Percentiles rank a stretch among this genome's conserved stretches.
Evolutionary conservation across 306 rosid genomes (phyloP).

Genomic region (cucumber (Cucumis sativus)): DNA sequence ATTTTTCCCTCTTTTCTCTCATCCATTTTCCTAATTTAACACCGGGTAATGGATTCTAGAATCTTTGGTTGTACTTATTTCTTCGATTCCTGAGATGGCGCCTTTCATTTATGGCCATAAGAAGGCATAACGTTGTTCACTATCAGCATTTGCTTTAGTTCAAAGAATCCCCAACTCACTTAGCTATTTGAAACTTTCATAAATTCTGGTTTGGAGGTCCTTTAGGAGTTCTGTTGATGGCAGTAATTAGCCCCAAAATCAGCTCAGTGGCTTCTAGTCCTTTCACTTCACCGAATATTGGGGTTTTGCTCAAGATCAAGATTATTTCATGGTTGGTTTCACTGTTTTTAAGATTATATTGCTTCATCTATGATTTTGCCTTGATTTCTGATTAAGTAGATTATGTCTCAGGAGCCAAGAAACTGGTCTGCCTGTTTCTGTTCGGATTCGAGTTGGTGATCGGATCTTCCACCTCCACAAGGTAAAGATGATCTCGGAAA

Average conservation of each 20-base stretch:
- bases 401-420: conserved; percentile 67
- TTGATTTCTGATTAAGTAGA: neutral
- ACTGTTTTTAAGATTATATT: neutral
- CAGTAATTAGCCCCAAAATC: conserved; percentile 34
- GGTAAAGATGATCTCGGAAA: conserved; percentile 18
- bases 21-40: conserved; percentile 5
- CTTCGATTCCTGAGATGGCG: conserved; percentile 14
- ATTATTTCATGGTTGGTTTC: conserved; percentile 63
- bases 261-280: conserved; percentile 52
- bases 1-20: conserved; percentile 32
- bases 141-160: conserved; percentile 4
- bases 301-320: conserved; percentile 74
- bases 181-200: conserved; percentile 12
- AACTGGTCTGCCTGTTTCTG: conserved; percentile 72
- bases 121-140: neutral
- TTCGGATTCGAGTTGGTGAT: conserved; percentile 41
- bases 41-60: conserved; percentile 18
- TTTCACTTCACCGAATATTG: conserved; percentile 65
- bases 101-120: conserved; percentile 17
- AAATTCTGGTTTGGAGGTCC: neutral
- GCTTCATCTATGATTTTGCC: neutral
- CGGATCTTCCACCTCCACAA: conserved; percentile 62
- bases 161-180: conserved; percentile 3
- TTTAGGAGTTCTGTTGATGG: conserved; percentile 36
- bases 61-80: conserved; percentile 9